These are phyloP conservation scores for Aspergillus pseudotamarii DNA, from an alignment of 2,329 filamentous ascomycete species.

Conservation along the genomic window DNA sequence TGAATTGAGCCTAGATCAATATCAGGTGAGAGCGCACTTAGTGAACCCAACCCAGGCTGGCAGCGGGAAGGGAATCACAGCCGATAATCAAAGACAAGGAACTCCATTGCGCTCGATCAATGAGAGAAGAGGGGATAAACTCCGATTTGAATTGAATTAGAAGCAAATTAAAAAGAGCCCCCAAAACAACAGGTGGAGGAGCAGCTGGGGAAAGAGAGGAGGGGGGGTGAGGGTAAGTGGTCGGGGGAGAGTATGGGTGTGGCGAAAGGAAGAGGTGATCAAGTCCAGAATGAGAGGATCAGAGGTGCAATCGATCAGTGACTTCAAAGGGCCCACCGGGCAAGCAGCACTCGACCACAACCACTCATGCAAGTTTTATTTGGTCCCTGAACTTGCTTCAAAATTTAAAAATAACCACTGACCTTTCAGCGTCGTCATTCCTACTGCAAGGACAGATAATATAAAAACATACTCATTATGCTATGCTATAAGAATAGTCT, in stretches of 20 bases:
- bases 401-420: background rate
- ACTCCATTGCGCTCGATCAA: constrained; percentile 15
- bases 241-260: constrained; percentile 1
- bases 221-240: background rate
- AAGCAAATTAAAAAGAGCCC: background rate
- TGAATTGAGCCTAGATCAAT: constrained; percentile 6
- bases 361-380: background rate
- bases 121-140: background rate
- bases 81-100: constrained; percentile 9
- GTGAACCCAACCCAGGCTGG: constrained; percentile 18
- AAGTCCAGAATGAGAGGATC: constrained; percentile 11
- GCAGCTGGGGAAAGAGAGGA: background rate
- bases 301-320: background rate
- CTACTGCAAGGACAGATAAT: background rate
- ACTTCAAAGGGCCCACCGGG: constrained; percentile 7
- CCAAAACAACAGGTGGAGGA: background rate
- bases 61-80: constrained; percentile 20
- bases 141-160: background rate
- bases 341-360: background rate
- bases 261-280: constrained; percentile 10
- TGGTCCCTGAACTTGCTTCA: background rate
- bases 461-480: background rate
- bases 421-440: background rate
- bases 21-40: background rate
- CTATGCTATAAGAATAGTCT: background rate